phyloP scores from a whole-genome alignment of 192 early-diverging fungal species.

The Ambispora gerdemannii region DNA sequence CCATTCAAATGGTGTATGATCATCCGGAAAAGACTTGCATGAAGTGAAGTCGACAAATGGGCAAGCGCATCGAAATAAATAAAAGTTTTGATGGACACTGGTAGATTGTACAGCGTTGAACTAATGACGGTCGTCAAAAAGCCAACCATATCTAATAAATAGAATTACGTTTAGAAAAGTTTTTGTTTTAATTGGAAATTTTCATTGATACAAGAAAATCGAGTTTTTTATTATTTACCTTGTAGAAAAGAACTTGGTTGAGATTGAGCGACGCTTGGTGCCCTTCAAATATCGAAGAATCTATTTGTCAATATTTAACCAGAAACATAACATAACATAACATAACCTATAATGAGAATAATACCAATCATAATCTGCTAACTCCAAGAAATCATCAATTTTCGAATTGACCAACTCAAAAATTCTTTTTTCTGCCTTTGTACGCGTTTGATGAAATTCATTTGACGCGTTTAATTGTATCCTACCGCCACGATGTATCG shows the following conservation, averaged over 20 bases:
- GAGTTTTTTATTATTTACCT: constrained; percentile 41
- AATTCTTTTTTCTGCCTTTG: constrained; percentile 76
- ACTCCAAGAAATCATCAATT: constrained; percentile 75
- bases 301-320: background rate
- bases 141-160: constrained; percentile 61
- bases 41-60: constrained; percentile 60
- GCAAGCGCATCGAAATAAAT: constrained; percentile 75
- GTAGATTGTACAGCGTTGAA: constrained; percentile 66
- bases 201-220: background rate
- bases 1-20: background rate
- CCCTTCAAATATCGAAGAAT: constrained; percentile 43
- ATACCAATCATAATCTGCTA: constrained; percentile 85
- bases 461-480: constrained; percentile 63
- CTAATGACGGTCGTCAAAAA: constrained; percentile 66
- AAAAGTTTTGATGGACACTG: constrained; percentile 57
- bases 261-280: constrained; percentile 42
- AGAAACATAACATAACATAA: constrained; percentile 9
- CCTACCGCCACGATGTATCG: constrained; percentile 52
- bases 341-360: constrained; percentile 11
- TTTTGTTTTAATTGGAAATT: background rate
- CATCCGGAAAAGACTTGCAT: constrained; percentile 47
- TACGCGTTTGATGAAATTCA: constrained; percentile 65
- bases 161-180: background rate
- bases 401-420: constrained; percentile 77
- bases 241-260: constrained; percentile 70